phyloP scores from a whole-genome alignment of 768 basidiomycete genomes.

The Serpula lacrymans region DNA sequence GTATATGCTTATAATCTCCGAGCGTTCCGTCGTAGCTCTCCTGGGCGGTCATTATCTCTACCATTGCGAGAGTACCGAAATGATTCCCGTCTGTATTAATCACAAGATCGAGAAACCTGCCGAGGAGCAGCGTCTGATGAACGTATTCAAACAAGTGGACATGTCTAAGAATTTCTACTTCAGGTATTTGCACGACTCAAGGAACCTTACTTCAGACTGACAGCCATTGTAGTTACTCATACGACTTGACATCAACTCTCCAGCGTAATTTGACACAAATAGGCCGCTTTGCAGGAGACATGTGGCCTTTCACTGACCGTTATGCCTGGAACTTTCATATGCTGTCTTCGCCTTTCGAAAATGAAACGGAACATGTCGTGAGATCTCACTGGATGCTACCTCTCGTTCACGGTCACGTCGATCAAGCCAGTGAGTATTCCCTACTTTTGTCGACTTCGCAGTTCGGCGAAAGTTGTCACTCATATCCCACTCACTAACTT shows the following conservation, averaged over 20 bases:
- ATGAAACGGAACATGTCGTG: constrained; percentile 37
- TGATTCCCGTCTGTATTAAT: constrained; percentile 71
- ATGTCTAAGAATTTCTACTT: constrained; percentile 99
- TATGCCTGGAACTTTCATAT: constrained; percentile 96
- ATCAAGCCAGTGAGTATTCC: constrained; percentile 90
- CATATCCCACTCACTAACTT: too few species aligned
- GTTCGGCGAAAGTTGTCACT: background rate
- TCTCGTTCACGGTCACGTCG: constrained; percentile 92
- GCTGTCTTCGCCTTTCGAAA: constrained; percentile 63
- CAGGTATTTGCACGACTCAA: constrained; percentile 45
- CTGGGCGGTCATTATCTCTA: constrained; percentile 95
- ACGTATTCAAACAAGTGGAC: constrained; percentile 93
- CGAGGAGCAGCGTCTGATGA: constrained; percentile 86
- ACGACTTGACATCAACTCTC: constrained; percentile 94
- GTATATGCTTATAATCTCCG: constrained; percentile 91
- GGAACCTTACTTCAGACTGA: constrained; percentile 4
- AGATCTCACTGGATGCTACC: constrained; percentile 89
- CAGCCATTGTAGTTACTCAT: constrained; percentile 68
- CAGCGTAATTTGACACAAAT: constrained; percentile 83
- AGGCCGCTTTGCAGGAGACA: constrained; percentile 37
- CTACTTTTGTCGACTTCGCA: background rate
- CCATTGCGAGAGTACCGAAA: constrained; percentile 90
- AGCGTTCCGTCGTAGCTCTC: constrained; percentile 88
- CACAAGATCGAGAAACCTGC: constrained; percentile 85
- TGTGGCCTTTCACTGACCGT: constrained; percentile 77